Evolutionary conservation across 352 stramenopile species (phyloP).

Genomic region (Phytophthora megakarya): DNA sequence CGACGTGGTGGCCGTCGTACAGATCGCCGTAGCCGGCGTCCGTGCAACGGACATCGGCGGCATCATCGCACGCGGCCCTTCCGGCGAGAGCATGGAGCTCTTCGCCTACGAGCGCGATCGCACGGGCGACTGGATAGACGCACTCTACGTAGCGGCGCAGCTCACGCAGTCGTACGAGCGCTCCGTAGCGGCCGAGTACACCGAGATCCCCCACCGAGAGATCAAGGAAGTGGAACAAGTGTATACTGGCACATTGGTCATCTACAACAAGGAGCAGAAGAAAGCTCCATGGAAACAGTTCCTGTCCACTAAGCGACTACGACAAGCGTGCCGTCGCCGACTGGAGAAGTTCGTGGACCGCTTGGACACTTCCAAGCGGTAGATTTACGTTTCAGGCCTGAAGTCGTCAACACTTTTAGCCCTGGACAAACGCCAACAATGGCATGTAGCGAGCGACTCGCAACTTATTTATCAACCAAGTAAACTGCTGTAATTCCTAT

Average conservation of each 20-base stretch:
- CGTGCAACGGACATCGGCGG: constrained; percentile 51
- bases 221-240: constrained; percentile 46
- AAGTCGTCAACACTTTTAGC: neutral
- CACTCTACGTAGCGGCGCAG: constrained; percentile 62
- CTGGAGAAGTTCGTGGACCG: constrained; percentile 69
- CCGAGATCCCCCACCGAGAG: constrained; percentile 25
- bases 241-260: constrained; percentile 71
- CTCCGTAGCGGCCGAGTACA: constrained; percentile 37
- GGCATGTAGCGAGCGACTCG: constrained; percentile 20
- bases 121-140: constrained; percentile 62
- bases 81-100: constrained; percentile 76
- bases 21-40: constrained; percentile 68
- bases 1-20: constrained; percentile 54
- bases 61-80: constrained; percentile 53
- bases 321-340: constrained; percentile 49
- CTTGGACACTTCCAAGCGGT: constrained; percentile 52
- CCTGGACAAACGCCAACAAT: constrained; percentile 6
- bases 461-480: constrained; percentile 37
- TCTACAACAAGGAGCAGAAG: constrained; percentile 67
- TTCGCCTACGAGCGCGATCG: constrained; percentile 69
- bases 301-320: constrained; percentile 40
- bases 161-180: constrained; percentile 56
- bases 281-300: constrained; percentile 52
- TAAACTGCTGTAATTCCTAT: constrained; percentile 17
- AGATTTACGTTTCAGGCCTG: constrained; percentile 22